These are phyloP conservation scores for Geoglossum cookeanum DNA, from an alignment of 2,329 filamentous ascomycete genomes.

Conservation along the genomic window DNA sequence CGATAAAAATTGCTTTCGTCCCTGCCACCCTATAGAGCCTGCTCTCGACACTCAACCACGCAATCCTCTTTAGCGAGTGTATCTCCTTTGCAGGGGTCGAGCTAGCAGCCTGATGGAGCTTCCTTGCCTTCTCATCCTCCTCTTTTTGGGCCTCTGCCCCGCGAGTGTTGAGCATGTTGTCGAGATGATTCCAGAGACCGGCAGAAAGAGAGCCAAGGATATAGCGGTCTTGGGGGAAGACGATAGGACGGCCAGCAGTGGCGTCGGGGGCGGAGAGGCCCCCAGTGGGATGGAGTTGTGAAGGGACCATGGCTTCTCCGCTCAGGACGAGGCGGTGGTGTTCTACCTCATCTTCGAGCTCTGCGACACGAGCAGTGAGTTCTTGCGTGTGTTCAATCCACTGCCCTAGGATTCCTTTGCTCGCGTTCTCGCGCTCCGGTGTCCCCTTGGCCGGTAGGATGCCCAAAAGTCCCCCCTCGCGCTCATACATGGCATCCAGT, in stretches of 20 bases:
- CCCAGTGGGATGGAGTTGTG: neutral
- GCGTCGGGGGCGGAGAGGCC: constrained; percentile 18
- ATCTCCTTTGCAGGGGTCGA: neutral
- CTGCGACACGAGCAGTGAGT: constrained; percentile 34
- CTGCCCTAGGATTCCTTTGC: constrained; percentile 36
- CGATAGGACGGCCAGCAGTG: constrained; percentile 25
- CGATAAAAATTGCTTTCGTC: neutral
- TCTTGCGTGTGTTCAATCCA: constrained; percentile 35
- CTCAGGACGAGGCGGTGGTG: constrained; percentile 31
- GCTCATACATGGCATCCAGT: constrained; percentile 38
- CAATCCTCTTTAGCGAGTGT: neutral
- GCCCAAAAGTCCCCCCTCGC: constrained; percentile 35
- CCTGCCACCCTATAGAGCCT: neutral
- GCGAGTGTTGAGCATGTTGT: constrained; percentile 16
- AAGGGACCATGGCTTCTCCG: constrained; percentile 30
- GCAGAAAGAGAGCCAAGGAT: constrained; percentile 32
- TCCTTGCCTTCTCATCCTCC: neutral
- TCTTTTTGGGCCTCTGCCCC: neutral
- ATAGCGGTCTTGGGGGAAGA: constrained; percentile 35
- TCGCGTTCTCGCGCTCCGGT: constrained; percentile 24
- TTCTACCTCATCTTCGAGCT: constrained; percentile 35
- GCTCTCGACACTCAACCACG: neutral
- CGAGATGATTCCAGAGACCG: constrained; percentile 28
- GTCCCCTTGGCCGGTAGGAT: constrained; percentile 28
- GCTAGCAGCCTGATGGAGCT: neutral